phyloP scores from a whole-genome alignment of 345 rosid genomes.

The Salix viminalis region DNA sequence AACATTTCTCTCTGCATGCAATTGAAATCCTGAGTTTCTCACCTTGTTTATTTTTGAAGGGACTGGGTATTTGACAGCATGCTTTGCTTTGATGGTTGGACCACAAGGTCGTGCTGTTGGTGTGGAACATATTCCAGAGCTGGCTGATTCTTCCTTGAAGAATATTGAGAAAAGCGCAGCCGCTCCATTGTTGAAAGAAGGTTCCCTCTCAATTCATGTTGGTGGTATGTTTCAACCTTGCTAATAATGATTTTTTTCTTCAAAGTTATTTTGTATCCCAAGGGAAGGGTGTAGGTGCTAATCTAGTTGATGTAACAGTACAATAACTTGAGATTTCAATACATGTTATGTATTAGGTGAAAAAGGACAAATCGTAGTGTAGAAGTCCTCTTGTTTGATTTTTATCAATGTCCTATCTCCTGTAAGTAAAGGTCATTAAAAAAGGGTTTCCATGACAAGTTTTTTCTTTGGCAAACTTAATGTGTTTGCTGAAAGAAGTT shows the following conservation, averaged over 20 bases:
- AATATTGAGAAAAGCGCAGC: slow-evolving; percentile 68
- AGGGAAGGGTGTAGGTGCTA: not conserved
- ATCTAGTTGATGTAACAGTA: not conserved
- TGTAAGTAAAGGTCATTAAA: not conserved
- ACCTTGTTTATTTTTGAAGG: slow-evolving; percentile 37
- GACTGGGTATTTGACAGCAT: slow-evolving; percentile 89
- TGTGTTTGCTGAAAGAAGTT: not conserved
- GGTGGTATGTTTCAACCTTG: slow-evolving; percentile 58
- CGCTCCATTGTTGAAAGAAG: slow-evolving; percentile 62
- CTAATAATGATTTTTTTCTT: not conserved
- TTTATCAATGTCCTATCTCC: not conserved
- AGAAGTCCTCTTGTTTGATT: not conserved
- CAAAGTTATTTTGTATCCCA: not conserved
- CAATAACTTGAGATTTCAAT: not conserved
- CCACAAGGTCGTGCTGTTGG: slow-evolving; percentile 78
- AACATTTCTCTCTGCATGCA: not conserved
- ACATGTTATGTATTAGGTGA: not conserved
- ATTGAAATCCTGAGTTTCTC: slow-evolving; percentile 1
- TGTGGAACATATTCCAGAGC: slow-evolving; percentile 85
- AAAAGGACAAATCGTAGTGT: not conserved
- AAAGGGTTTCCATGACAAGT: not conserved
- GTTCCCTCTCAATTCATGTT: slow-evolving; percentile 67
- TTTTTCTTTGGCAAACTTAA: not conserved
- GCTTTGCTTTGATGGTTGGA: slow-evolving; percentile 94
- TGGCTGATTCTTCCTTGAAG: slow-evolving; percentile 59